Percentiles rank a stretch among this genome's conserved stretches.
Conservation (phyloP, 2,329 filamentous ascomycete species). For the Colletotrichum noveboracense region DNA sequence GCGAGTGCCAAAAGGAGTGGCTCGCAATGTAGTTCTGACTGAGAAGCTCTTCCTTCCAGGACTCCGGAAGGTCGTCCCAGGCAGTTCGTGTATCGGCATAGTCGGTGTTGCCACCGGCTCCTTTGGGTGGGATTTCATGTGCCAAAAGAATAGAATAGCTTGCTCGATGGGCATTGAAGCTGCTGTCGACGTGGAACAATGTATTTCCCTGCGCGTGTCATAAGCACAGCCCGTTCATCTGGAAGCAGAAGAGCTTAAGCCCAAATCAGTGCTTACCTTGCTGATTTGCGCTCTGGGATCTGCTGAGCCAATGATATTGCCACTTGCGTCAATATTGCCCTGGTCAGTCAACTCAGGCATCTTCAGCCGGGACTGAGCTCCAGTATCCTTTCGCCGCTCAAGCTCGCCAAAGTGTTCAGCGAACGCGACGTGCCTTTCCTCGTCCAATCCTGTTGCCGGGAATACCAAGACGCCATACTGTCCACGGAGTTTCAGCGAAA, state of each 20-base stretch:
- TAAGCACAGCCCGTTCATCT: not conserved
- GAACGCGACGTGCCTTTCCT: constrained; percentile 56
- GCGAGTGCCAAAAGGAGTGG: constrained; percentile 58
- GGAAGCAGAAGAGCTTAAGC: not conserved
- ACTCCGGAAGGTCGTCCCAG: constrained; percentile 47
- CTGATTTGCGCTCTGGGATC: constrained; percentile 46
- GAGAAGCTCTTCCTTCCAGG: constrained; percentile 37
- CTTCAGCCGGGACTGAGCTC: not conserved
- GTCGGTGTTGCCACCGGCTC: constrained; percentile 54
- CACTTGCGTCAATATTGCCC: constrained; percentile 55
- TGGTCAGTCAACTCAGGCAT: constrained; percentile 59
- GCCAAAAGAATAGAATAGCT: constrained; percentile 57
- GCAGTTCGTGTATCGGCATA: constrained; percentile 60
- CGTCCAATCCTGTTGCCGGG: constrained; percentile 53
- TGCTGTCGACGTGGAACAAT: constrained; percentile 60
- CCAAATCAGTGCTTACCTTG: constrained; percentile 31
- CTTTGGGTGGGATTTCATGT: constrained; percentile 50
- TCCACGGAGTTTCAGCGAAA: not conserved
- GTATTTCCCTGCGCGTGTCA: constrained; percentile 43
- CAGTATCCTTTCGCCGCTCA: constrained; percentile 1
- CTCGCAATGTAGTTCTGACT: constrained; percentile 48
- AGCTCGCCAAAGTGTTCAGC: constrained; percentile 56
- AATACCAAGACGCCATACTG: constrained; percentile 60
- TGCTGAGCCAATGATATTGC: constrained; percentile 23
- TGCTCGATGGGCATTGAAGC: constrained; percentile 59